phyloP scores from a whole-genome alignment of 108 stramenopile genomes.

The Cyclostephanos tholiformis region DNA sequence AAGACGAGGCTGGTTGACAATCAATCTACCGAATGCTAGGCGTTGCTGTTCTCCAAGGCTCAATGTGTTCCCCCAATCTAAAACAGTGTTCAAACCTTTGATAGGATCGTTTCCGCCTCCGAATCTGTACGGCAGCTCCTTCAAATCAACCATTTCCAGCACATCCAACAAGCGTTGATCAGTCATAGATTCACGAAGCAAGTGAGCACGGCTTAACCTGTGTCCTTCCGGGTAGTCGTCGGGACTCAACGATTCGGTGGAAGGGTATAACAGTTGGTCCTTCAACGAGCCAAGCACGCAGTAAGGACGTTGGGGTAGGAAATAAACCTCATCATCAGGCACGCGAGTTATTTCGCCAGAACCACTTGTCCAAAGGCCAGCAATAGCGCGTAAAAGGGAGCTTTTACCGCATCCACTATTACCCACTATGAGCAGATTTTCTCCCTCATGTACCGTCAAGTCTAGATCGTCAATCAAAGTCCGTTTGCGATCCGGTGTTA shows the following conservation, averaged over 20 bases:
- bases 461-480: constrained; percentile 63
- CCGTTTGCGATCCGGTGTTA: constrained; percentile 82
- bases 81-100: constrained; percentile 67
- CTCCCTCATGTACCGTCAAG: constrained; percentile 62
- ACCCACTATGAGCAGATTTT: constrained; percentile 92
- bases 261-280: constrained; percentile 91
- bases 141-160: constrained; percentile 74
- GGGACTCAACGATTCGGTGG: constrained; percentile 43
- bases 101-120: constrained; percentile 76
- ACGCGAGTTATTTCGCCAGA: constrained; percentile 79
- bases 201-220: constrained; percentile 46
- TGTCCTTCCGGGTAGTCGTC: constrained; percentile 65
- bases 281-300: constrained; percentile 88
- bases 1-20: constrained; percentile 86
- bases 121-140: constrained; percentile 64
- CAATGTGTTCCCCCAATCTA: constrained; percentile 92
- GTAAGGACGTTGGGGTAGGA: constrained; percentile 95
- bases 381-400: constrained; percentile 86
- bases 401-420: constrained; percentile 87
- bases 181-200: constrained; percentile 53
- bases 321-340: constrained; percentile 76
- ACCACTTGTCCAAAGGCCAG: constrained; percentile 92
- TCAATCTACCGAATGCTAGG: constrained; percentile 90
- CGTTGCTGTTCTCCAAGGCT: constrained; percentile 96
- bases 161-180: constrained; percentile 68